Conservation (phyloP, 2,329 filamentous ascomycete species). For the Fonsecaea multimorphosa region DNA sequence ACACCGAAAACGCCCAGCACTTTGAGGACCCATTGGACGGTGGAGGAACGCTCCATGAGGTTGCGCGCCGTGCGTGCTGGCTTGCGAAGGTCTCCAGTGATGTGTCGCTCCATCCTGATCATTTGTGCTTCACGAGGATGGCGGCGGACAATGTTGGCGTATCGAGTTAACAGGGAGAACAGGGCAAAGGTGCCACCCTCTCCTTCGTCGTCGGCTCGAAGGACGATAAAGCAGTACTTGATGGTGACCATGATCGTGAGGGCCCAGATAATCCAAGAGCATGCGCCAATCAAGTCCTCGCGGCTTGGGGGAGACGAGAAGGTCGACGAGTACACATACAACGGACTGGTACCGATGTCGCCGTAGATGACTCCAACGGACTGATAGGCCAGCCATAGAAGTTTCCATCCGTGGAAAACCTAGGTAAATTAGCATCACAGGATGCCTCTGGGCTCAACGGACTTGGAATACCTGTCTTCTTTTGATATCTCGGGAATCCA, state of each 20-base stretch:
- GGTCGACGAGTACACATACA: conserved; percentile 64
- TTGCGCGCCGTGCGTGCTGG: conserved; percentile 53
- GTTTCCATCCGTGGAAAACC: conserved; percentile 42
- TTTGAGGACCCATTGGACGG: conserved; percentile 57
- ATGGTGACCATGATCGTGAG: conserved; percentile 63
- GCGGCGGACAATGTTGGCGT: conserved; percentile 59
- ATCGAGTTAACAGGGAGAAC: conserved; percentile 60
- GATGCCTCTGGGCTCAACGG: neutral
- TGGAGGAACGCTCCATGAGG: conserved; percentile 54
- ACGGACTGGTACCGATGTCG: conserved; percentile 63
- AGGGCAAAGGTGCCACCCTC: conserved; percentile 64
- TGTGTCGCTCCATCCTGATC: conserved; percentile 56
- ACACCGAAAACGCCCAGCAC: conserved; percentile 62
- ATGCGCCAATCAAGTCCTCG: conserved; percentile 58
- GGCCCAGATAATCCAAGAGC: conserved; percentile 63
- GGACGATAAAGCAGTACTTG: conserved; percentile 63
- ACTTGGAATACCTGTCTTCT: neutral
- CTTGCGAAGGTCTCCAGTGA: conserved; percentile 53
- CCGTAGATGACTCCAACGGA: conserved; percentile 64
- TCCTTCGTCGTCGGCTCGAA: conserved; percentile 62
- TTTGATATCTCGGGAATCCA: neutral
- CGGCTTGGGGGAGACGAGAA: conserved; percentile 54
- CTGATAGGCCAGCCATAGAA: conserved; percentile 58
- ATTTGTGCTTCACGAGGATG: conserved; percentile 58
- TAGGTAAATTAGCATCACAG: neutral